A percentile compares a stretch with the other conserved stretches of the same genome.
These are phyloP conservation scores for Sugiyamaella boreocaroliniensis DNA, from an alignment of 805 yeast species.

Conservation along the genomic window DNA sequence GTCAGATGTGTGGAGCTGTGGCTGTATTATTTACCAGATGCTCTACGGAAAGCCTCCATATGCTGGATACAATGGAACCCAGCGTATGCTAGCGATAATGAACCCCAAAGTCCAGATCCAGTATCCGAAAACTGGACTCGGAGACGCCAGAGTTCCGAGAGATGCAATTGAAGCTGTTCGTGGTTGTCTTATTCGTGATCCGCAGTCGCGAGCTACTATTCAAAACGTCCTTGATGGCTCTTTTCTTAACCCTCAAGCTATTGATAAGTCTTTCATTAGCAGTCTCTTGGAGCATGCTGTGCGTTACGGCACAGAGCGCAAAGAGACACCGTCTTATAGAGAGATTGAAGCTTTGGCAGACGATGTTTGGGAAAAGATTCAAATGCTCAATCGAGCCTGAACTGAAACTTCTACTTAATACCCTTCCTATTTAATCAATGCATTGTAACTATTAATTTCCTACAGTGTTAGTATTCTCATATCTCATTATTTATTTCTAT, in stretches of 20 bases:
- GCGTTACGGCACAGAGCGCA: conserved; percentile 52
- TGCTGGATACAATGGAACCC: conserved; percentile 68
- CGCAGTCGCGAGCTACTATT: conserved; percentile 57
- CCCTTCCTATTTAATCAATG: neutral
- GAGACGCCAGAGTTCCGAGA: conserved; percentile 56
- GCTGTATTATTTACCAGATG: conserved; percentile 94
- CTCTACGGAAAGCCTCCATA: conserved; percentile 90
- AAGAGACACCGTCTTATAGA: conserved; percentile 37
- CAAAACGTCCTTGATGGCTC: conserved; percentile 55
- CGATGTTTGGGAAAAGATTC: conserved; percentile 53
- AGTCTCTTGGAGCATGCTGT: conserved; percentile 75
- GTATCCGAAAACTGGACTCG: conserved; percentile 58
- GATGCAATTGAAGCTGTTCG: conserved; percentile 66
- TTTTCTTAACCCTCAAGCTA: conserved; percentile 69
- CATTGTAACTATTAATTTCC: neutral
- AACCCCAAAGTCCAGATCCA: conserved; percentile 68
- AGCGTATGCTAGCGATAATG: conserved; percentile 75
- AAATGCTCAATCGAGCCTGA: conserved; percentile 7
- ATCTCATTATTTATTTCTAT: neutral
- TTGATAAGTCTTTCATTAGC: conserved; percentile 57
- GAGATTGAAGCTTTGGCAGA: conserved; percentile 45
- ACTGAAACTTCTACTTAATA: neutral
- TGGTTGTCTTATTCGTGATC: conserved; percentile 66
- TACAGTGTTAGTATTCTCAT: too few relatives aligned
- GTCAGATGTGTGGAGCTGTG: conserved; percentile 97